A percentile compares a stretch with the other conserved stretches of the same genome.
Conservation (phyloP, 2,329 filamentous ascomycete species). For the Talaromyces sp. region DNA sequence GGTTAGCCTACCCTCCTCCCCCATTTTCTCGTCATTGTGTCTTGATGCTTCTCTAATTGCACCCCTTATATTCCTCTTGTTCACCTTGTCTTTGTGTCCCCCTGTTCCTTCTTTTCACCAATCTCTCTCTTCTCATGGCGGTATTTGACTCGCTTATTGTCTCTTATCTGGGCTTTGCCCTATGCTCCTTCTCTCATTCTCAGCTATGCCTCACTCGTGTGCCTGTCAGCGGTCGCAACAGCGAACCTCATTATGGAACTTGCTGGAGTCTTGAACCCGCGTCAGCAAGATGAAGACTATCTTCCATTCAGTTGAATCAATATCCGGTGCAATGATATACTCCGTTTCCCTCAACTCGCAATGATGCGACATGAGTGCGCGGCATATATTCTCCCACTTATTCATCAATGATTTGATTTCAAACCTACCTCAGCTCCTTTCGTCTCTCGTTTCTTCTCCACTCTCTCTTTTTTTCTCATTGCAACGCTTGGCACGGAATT, state of each 20-base stretch:
- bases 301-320: neutral
- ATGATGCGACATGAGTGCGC: neutral
- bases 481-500: neutral
- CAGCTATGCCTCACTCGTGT: neutral
- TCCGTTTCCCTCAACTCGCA: neutral
- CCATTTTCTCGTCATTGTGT: constrained; percentile 15
- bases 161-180: neutral
- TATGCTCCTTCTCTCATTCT: neutral
- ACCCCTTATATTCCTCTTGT: constrained; percentile 6
- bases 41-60: constrained; percentile 9
- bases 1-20: constrained; percentile 28
- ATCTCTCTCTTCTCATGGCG: constrained; percentile 16
- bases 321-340: neutral
- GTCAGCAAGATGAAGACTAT: neutral
- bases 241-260: neutral
- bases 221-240: neutral
- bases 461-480: neutral
- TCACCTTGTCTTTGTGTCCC: too few species aligned
- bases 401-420: neutral
- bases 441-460: neutral
- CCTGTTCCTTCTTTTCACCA: constrained; percentile 16
- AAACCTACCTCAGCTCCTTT: neutral
- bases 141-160: too few species aligned
- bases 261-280: neutral
- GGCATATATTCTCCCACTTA: neutral